These are phyloP conservation scores for Wickerhamiella shivajii DNA, from an alignment of 805 yeast species.

Conservation along the genomic window DNA sequence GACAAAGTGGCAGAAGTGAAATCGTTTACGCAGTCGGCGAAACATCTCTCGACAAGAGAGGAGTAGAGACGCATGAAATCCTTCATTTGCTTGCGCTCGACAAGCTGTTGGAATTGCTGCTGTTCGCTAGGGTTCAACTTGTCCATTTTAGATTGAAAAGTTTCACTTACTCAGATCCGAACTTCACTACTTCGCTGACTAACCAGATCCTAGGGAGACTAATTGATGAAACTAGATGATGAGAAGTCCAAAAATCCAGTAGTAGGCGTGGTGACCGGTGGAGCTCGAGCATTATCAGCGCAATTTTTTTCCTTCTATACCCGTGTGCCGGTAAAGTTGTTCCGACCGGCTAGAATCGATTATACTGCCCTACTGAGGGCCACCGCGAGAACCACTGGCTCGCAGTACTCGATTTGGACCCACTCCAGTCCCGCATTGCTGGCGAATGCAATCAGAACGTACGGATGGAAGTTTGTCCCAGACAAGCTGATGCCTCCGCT, in stretches of 20 bases:
- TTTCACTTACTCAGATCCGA: background rate
- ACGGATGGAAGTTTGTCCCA: slow-evolving; percentile 81
- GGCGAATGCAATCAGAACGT: slow-evolving; percentile 50
- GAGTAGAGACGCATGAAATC: slow-evolving; percentile 97
- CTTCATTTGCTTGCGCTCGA: slow-evolving; percentile 96
- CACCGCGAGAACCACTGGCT: slow-evolving; percentile 6
- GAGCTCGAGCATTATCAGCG: slow-evolving; percentile 67
- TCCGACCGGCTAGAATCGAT: slow-evolving; percentile 83
- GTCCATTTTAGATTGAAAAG: slow-evolving; percentile 45
- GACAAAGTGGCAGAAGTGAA: slow-evolving; percentile 86
- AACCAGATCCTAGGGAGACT: background rate
- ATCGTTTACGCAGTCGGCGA: slow-evolving; percentile 94
- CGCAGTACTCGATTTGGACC: slow-evolving; percentile 33
- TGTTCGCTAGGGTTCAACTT: slow-evolving; percentile 90
- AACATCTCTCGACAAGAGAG: slow-evolving; percentile 90
- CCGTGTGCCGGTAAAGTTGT: slow-evolving; percentile 70
- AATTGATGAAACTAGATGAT: background rate
- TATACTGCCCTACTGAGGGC: slow-evolving; percentile 35
- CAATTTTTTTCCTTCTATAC: slow-evolving; percentile 67
- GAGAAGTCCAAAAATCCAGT: slow-evolving; percentile 22
- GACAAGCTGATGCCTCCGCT: slow-evolving; percentile 78
- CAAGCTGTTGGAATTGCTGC: slow-evolving; percentile 87
- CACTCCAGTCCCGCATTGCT: slow-evolving; percentile 72
- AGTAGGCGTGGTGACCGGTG: slow-evolving; percentile 73
- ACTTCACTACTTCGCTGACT: background rate